Percentiles rank a stretch among this genome's conserved stretches.
Evolutionary conservation across 1,284 basidiomycete species (phyloP).

Genomic region (Microbotryum lychnidis-dioicae): DNA sequence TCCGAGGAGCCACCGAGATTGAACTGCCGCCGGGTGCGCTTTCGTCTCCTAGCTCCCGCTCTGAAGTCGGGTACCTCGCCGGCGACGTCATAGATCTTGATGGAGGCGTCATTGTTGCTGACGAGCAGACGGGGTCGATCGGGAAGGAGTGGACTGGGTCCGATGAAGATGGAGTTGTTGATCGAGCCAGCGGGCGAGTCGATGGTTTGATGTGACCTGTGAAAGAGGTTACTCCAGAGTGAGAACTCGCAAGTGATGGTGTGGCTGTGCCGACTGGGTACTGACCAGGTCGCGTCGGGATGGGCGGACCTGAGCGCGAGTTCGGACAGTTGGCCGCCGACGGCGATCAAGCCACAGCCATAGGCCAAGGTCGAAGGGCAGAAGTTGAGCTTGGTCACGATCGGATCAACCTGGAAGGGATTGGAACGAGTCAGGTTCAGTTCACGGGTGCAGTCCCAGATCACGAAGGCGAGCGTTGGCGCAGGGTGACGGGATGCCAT

Average conservation of each 20-base stretch:
- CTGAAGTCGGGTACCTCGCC: constrained; percentile 11
- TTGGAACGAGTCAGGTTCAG: neutral
- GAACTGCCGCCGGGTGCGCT: neutral
- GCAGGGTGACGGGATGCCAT: no score
- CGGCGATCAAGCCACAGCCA: constrained; percentile 57
- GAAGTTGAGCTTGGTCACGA: constrained; percentile 39
- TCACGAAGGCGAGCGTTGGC: no score
- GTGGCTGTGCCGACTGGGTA: neutral
- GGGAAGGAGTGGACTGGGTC: constrained; percentile 44
- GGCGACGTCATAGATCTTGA: constrained; percentile 65
- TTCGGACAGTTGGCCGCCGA: constrained; percentile 72
- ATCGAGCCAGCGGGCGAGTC: constrained; percentile 55
- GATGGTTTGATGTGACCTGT: constrained; percentile 26
- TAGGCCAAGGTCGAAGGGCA: constrained; percentile 50
- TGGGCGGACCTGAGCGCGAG: constrained; percentile 53
- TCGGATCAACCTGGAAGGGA: neutral
- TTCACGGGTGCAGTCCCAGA: neutral
- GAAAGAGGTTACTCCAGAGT: constrained; percentile 32
- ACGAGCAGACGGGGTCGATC: constrained; percentile 62
- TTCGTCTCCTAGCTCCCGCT: neutral
- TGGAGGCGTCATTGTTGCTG: constrained; percentile 70
- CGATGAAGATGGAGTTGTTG: constrained; percentile 72
- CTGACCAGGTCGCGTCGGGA: constrained; percentile 18
- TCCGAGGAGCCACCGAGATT: neutral
- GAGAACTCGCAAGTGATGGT: constrained; percentile 17